Evolutionary conservation across 805 yeast species (phyloP), one percentile per base, ranked within the genome.

Genomic region (Zygosaccharomyces siamensis): DNA sequence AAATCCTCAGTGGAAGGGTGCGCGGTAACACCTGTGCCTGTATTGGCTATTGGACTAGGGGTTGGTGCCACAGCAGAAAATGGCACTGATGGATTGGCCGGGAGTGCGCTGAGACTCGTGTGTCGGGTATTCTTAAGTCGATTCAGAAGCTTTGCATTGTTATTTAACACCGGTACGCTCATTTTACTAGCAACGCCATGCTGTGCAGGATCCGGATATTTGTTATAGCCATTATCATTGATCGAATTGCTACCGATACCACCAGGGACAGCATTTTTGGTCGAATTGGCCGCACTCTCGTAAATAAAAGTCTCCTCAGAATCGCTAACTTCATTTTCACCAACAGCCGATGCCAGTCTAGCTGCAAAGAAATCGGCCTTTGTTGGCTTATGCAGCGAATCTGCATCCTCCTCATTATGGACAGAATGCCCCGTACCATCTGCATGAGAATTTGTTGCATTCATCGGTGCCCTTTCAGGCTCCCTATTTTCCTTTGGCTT

Each of bases 271-370:
- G 55, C 51, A 44, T 60, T 61, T 28, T 61, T 62, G 11, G 63
- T 61, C 3, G 69, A 64, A 32, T 62, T 63, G 5, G 68, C 66
- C 4, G 69, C 64, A 12, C 68, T 63, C 60, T 90, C 97, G 65
- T 92, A 92, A n/a, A 92, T 97, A 74, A 93, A 92, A 1, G 96
- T 89, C 65, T 93, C 99, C 57, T 90, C 96, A 23, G 89, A 81
- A 64, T 90, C 97, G 30, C 90, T 83, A 36, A 86, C 81, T 52
- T 86, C 88, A 39, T 81, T 90, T 58, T 89, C 96, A 54, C 86
- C 95, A 3, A 92, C 95, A 0, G 98, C 98, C 48, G 89, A 84
- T 7, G 97, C 98, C 52, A 93, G 74, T 58, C 85, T 86, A 0
- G 98, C 97, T 7, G 97, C 98, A 67, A 93, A 93, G 51, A 89